A percentile compares a stretch with the other conserved stretches of the same genome.
These are phyloP conservation scores for Ascochyta viciae-villosae DNA, from an alignment of 2,329 filamentous ascomycete genomes.

Conservation along the genomic window DNA sequence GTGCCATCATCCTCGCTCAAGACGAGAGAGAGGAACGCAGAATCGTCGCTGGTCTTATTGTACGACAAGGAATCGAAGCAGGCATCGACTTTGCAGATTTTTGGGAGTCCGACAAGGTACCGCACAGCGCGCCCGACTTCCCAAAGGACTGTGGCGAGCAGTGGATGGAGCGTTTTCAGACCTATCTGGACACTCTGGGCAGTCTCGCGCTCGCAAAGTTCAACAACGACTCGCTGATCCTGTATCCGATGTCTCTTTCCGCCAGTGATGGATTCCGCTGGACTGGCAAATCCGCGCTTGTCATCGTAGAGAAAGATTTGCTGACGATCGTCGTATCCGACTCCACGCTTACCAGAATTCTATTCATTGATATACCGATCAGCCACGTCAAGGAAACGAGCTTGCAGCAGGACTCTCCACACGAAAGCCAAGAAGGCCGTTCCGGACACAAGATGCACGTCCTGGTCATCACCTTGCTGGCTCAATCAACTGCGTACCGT, in stretches of 20 bases:
- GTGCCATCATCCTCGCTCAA: constrained; percentile 31
- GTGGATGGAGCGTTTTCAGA: constrained; percentile 42
- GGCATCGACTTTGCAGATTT: constrained; percentile 34
- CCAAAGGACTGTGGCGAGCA: constrained; percentile 19
- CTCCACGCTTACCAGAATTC: constrained; percentile 17
- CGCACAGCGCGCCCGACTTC: constrained; percentile 32
- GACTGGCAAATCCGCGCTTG: constrained; percentile 22
- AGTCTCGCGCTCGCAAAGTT: constrained; percentile 22
- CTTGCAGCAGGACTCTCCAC: constrained; percentile 10
- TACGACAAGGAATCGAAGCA: constrained; percentile 32
- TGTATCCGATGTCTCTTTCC: constrained; percentile 33
- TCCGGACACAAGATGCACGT: constrained; percentile 15
- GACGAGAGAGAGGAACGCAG: constrained; percentile 39
- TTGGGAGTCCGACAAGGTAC: constrained; percentile 36
- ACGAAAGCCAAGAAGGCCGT: constrained; percentile 13
- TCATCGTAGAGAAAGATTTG: constrained; percentile 25
- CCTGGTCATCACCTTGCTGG: not conserved
- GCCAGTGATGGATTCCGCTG: constrained; percentile 34
- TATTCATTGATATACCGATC: constrained; percentile 41
- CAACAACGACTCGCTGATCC: constrained; percentile 20
- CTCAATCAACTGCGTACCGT: constrained; percentile 28
- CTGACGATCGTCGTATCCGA: constrained; percentile 35
- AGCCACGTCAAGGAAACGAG: constrained; percentile 23
- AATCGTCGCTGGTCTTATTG: constrained; percentile 41
- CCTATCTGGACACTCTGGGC: constrained; percentile 35